Percentiles rank a stretch among this genome's conserved stretches.
Evolutionary conservation across 1,139 yeast species (phyloP).

Genomic region (Suhomyces guaymorum): DNA sequence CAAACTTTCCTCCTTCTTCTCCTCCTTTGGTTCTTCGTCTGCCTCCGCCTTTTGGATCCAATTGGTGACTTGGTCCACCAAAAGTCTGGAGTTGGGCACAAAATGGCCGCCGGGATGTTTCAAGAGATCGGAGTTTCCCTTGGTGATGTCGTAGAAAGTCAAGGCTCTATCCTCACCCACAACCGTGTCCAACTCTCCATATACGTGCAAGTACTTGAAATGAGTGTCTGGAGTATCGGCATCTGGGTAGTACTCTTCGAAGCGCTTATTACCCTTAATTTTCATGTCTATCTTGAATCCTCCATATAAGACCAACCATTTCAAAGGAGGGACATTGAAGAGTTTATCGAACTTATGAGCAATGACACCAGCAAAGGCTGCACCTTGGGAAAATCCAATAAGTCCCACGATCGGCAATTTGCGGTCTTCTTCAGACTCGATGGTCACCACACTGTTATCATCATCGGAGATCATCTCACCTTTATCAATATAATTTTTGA

Average conservation of each 20-base stretch:
- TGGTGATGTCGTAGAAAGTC: conserved; percentile 56
- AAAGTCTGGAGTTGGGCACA: conserved; percentile 70
- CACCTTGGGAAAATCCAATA: conserved; percentile 50
- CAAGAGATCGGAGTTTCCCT: conserved; percentile 46
- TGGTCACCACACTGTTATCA: conserved; percentile 22
- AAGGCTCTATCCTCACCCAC: conserved; percentile 73
- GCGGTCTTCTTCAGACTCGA: conserved; percentile 25
- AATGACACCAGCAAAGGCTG: conserved; percentile 46
- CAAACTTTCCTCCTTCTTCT: conserved; percentile 23
- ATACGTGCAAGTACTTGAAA: conserved; percentile 62
- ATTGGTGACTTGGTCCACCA: conserved; percentile 56
- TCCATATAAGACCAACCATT: conserved; percentile 73
- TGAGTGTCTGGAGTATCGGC: conserved; percentile 11
- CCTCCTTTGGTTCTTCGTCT: conserved; percentile 18
- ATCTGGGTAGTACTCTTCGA: conserved; percentile 31
- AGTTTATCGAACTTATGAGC: conserved; percentile 33
- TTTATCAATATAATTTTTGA: conserved; percentile 31
- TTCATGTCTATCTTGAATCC: conserved; percentile 69
- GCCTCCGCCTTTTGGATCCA: conserved; percentile 46
- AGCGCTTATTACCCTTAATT: conserved; percentile 28
- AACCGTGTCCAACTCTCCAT: conserved; percentile 87
- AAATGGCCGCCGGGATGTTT: conserved; percentile 87
- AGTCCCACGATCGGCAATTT: conserved; percentile 42
- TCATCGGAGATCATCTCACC: conserved; percentile 36
- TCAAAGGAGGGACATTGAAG: conserved; percentile 41